Base-by-base conservation (phyloP, 495 filamentous ascomycete genomes). In the Penicillium salamii region DNA sequence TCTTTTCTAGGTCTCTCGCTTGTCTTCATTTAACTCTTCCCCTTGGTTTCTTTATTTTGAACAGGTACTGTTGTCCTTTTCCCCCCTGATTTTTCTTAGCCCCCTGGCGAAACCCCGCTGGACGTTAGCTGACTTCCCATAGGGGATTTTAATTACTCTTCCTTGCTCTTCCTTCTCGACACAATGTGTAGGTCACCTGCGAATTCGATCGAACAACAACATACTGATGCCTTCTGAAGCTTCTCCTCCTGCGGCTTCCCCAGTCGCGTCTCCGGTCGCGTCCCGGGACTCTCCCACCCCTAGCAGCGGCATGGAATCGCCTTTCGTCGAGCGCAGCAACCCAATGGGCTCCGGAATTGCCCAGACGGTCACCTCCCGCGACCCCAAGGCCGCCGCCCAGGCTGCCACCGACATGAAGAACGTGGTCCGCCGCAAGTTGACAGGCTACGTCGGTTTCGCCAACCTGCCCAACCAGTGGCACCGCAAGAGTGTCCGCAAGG, bases 401-500 rank as follows among this genome's bases (percentile, higher is more conserved):
- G 83, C 86, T 62, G 82, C 86, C 54, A 86, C 78, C 55, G 91
- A 97, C 69, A 89, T 87, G 83, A 87, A 89, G 75, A 97, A 98
- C 71, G 95, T 98, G 66, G 93, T 98, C 50, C 89, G 95, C 68
- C 82, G 95, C 72, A 98, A 98, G 82, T 74, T 98, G 63, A 97
- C 93, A 37, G 93, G 93, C 52, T 98, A 97, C 63, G 93, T 98
- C 61, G 93, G 93, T 47, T 98, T 98, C 69, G 93, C 93, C 67
- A 98, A 98, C 68, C 77, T 98, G 72, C 93, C 93, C 36, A 98
- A 98, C 75, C 93, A 98, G 74, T 98, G 95, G 95, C 93, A 98
- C 79, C 91, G 93, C 72, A 98, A 98, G 86, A 96, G 91, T 81
- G 95, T 98, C 61, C 88, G 93, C 65, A 98, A 98, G 72, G 93